Evolutionary conservation across 2,329 filamentous ascomycete species (phyloP), one percentile per base, ranked within the genome.

Genomic region (Exutisphaerella laricina): DNA sequence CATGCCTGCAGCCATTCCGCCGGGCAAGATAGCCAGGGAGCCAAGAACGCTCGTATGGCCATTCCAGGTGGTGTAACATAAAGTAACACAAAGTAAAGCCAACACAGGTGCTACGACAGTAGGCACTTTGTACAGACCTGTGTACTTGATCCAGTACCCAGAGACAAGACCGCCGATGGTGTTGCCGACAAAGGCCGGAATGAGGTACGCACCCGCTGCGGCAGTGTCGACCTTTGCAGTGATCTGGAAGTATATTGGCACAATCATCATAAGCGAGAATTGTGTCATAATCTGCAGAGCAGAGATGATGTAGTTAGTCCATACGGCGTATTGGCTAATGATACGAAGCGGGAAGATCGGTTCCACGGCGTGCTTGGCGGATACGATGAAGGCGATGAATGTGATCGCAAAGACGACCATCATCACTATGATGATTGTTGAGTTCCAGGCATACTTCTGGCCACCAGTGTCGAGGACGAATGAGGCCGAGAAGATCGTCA

Each of bases 191-290:
- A 87, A 80, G 0, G 82, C 78, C 0, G 83, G 83, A 29, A 86
- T 71, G 0, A 88, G 66, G 53, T 85, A 79, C 0, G 75, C 66
- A 2, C 74, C 74, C 0, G 82, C 79, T 1, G 68, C 64, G 0
- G 80, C 79, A 32, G 75, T 78, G 0, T 76, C 78, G 2, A 72
- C 73, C 1, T 70, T 66, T 4, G 73, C 66, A 0, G 80, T 81
- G 1, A 82, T 74, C 44, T 84, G 78, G 50, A 86, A 87, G 62
- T 86, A 86, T 0, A 86, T 62, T 0, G 83, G 83, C 0, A 85
- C 73, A 0, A 74, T 73, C 41, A 79, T 81, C 75, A 85, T 80
- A 57, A 79, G 72, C 1, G 71, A 74, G 6, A 79, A 60, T 54
- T 86, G 83, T 0, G 79, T 76, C 1, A 71, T 70, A 1, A 68